These are phyloP conservation scores for Eutypa lata DNA, from an alignment of 2,329 filamentous ascomycete species.

Conservation along the genomic window DNA sequence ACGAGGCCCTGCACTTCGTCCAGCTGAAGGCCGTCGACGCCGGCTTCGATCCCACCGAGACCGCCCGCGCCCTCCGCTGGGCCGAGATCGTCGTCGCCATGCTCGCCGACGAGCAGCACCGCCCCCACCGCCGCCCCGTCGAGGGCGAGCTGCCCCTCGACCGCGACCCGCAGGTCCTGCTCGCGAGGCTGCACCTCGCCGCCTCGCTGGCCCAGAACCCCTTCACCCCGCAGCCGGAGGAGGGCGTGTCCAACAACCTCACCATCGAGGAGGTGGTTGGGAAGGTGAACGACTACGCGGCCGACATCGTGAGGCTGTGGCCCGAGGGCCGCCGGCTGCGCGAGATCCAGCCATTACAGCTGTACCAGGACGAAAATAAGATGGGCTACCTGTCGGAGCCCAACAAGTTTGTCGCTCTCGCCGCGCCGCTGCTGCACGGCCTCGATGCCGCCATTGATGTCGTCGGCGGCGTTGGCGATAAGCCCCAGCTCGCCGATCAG, in stretches of 20 bases:
- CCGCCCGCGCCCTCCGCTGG: conserved; percentile 42
- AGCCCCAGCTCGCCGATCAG: conserved; percentile 35
- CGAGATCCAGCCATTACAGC: conserved; percentile 32
- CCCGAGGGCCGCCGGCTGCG: conserved; percentile 34
- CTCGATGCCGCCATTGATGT: conserved; percentile 43
- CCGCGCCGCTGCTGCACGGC: conserved; percentile 39
- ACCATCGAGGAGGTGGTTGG: conserved; percentile 18
- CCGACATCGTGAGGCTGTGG: conserved; percentile 38
- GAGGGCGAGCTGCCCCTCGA: conserved; percentile 27
- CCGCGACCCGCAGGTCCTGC: conserved; percentile 42
- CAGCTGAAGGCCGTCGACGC: conserved; percentile 40
- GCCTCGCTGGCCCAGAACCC: conserved; percentile 34
- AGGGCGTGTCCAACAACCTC: conserved; percentile 26
- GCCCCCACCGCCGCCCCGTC: conserved; percentile 10
- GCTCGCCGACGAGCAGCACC: conserved; percentile 42
- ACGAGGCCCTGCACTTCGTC: conserved; percentile 35
- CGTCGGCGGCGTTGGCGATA: conserved; percentile 37
- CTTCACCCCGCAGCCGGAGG: conserved; percentile 11
- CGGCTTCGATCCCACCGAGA: conserved; percentile 32
- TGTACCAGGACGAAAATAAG: conserved; percentile 23
- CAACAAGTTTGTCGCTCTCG: conserved; percentile 34
- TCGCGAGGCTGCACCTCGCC: conserved; percentile 40
- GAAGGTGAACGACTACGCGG: conserved; percentile 35
- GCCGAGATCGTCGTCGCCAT: conserved; percentile 47
- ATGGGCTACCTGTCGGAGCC: conserved; percentile 31